phyloP scores from a whole-genome alignment of 2,329 filamentous ascomycete species.

The Stemphylium lycopersici region DNA sequence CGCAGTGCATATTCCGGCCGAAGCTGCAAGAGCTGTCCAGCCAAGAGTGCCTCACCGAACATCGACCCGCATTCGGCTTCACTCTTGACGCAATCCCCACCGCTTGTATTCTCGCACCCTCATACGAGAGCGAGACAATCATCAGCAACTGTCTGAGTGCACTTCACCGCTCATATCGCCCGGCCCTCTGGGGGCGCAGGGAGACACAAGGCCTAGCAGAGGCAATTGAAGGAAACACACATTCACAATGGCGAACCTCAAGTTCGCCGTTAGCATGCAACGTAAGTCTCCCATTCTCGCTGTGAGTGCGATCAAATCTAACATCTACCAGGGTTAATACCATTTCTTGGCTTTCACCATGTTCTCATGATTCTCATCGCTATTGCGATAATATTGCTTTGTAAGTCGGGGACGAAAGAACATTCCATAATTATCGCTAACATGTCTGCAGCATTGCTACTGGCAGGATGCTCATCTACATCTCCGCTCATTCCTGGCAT shows the following conservation, averaged over 20 bases:
- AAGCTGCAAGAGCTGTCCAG: constrained; percentile 35
- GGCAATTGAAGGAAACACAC: constrained; percentile 31
- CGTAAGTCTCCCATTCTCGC: constrained; percentile 39
- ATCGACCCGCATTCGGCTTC: constrained; percentile 26
- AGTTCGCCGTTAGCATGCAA: constrained; percentile 59
- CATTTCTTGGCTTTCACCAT: constrained; percentile 74
- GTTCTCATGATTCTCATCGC: constrained; percentile 98
- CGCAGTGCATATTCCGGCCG: constrained; percentile 42
- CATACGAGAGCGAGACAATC: constrained; percentile 19
- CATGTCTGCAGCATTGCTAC: constrained; percentile 71
- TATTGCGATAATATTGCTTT: constrained; percentile 90
- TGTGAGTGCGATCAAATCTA: constrained; percentile 27
- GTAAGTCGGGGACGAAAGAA: constrained; percentile 63
- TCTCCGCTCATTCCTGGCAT: constrained; percentile 94
- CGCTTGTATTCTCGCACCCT: constrained; percentile 28
- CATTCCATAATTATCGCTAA: constrained; percentile 26
- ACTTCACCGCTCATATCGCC: constrained; percentile 40
- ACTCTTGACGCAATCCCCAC: constrained; percentile 29
- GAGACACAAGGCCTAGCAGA: constrained; percentile 34
- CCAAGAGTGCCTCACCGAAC: constrained; percentile 21
- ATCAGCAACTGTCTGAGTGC: constrained; percentile 36
- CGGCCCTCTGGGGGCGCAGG: constrained; percentile 53
- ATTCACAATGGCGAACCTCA: constrained; percentile 55
- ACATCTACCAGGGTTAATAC: constrained; percentile 59
- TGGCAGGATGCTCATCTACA: constrained; percentile 96